phyloP scores from a whole-genome alignment of 2,329 filamentous ascomycete genomes.

The Tolypocladium inflatum region DNA sequence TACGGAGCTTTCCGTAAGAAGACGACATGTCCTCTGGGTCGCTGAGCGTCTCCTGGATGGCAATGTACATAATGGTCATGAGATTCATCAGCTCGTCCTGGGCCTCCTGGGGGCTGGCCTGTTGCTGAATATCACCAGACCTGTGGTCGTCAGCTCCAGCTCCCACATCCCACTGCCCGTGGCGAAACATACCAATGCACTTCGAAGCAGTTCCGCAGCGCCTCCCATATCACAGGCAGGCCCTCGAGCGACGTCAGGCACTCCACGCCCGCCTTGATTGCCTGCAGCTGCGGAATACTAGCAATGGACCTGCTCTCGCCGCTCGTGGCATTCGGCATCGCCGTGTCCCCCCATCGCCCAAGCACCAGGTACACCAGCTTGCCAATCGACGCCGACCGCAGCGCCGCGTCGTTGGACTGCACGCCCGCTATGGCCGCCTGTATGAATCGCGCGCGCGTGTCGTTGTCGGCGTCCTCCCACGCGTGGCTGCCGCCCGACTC shows the following conservation, averaged over 20 bases:
- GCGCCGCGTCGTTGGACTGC: slow-evolving; percentile 34
- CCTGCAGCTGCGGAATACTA: slow-evolving; percentile 45
- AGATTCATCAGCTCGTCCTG: slow-evolving; percentile 53
- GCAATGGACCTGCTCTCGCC: slow-evolving; percentile 38
- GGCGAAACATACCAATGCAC: slow-evolving; percentile 36
- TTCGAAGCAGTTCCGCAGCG: slow-evolving; percentile 39
- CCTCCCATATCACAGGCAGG: slow-evolving; percentile 40
- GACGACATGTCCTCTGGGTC: slow-evolving; percentile 37
- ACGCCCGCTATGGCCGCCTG: slow-evolving; percentile 36
- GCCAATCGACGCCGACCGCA: slow-evolving; percentile 44
- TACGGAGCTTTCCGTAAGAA: slow-evolving; percentile 41
- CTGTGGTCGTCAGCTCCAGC: slow-evolving; percentile 25
- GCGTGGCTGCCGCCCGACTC: slow-evolving; percentile 28
- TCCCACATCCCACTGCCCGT: neutral
- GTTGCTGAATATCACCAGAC: slow-evolving; percentile 36
- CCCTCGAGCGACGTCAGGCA: slow-evolving; percentile 42
- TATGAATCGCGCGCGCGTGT: slow-evolving; percentile 48
- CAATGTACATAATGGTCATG: slow-evolving; percentile 54
- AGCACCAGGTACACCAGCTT: slow-evolving; percentile 53
- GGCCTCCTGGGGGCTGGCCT: slow-evolving; percentile 36
- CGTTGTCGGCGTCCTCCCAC: slow-evolving; percentile 58
- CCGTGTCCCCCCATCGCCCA: slow-evolving; percentile 62
- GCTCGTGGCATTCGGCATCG: slow-evolving; percentile 35
- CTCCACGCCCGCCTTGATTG: slow-evolving; percentile 45
- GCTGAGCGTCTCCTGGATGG: slow-evolving; percentile 46